Evolutionary conservation across 306 rosid species (phyloP), one percentile per base, ranked within the genome.

Genomic region (Sechiopsis laciniata): DNA sequence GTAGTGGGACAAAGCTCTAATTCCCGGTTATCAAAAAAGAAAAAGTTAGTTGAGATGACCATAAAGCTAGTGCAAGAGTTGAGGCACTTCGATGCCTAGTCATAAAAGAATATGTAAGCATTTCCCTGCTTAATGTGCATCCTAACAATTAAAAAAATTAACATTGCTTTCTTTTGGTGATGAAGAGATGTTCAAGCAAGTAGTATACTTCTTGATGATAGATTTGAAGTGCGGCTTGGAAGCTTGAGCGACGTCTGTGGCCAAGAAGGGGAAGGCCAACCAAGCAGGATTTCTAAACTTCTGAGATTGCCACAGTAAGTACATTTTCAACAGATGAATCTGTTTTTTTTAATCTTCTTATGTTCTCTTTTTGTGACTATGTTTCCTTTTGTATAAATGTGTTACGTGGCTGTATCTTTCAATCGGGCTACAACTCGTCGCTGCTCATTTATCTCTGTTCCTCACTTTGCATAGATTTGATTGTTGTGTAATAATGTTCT

Each of bases 121-220:
- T 54, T 54, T 54, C 10, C 22, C 58, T 17, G 11, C 24, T 55
- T 17, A 58, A 58, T 58, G 37, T 58, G n/a, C 37, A 58, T 15
- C 46, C 65, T 22, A 26, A 21, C 66, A 15, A 52, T 55, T 55
- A 32, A 77, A 61, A 67, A 45, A 80, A 59, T 55, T 85, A 79
- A 87, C 80, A 54, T 40, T 1, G 24, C 10, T 75, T 77, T 84
- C 40, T 75, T 77, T 79, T 80, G 61, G 55, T 65, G 32, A 55
- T 75, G 84, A 48, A 94, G 99, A 82, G 97, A 94, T 77, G 82
- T 94, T 82, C 97, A 89, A 91, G 96, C 99, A 15, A 89, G 91
- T 82, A 94, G 99, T 79, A 83, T 94, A 78, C 95, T 91, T 73
- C 96, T 94, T 52, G 99, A 94, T 73, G 97, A 94, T 78, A 94